phyloP scores from a whole-genome alignment of 495 filamentous ascomycete species.

The Penicillium malachiteum region DNA sequence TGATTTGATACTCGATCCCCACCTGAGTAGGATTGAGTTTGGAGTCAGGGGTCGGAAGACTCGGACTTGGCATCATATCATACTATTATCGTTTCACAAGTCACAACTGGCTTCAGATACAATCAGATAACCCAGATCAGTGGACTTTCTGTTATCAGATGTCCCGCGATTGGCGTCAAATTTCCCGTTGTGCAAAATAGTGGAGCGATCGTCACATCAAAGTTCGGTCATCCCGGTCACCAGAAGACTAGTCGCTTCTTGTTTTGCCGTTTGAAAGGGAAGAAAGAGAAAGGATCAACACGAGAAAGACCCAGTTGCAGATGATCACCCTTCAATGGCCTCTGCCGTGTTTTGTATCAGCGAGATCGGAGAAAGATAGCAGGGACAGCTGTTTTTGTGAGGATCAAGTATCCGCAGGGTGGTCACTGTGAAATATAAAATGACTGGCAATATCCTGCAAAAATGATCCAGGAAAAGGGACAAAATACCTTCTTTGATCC shows the following conservation, averaged over 20 bases:
- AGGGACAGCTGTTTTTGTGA: too few relatives aligned
- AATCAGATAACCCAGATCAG: not conserved
- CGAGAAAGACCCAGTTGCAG: not conserved
- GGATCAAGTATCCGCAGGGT: too few relatives aligned
- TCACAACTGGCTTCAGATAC: not conserved
- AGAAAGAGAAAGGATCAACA: conserved; percentile 7
- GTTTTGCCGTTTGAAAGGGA: not conserved
- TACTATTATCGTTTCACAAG: not conserved
- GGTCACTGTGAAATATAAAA: too few relatives aligned
- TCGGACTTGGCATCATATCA: not conserved
- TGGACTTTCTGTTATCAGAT: not conserved
- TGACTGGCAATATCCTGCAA: too few relatives aligned
- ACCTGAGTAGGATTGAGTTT: not conserved
- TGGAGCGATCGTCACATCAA: not conserved
- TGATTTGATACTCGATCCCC: not conserved
- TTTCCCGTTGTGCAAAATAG: not conserved
- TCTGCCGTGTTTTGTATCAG: too few relatives aligned
- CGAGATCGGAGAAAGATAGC: too few relatives aligned
- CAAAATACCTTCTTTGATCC: too few relatives aligned
- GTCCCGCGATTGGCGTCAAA: conserved; percentile 5
- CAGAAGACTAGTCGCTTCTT: conserved; percentile 7
- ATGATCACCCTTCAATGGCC: too few relatives aligned
- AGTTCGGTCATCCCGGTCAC: not conserved
- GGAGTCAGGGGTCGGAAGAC: not conserved
- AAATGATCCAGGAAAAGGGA: too few relatives aligned